Percentiles rank a stretch among this genome's conserved stretches.
Evolutionary conservation across 805 yeast genomes (phyloP).

Genomic region (Suhomyces prunicola): DNA sequence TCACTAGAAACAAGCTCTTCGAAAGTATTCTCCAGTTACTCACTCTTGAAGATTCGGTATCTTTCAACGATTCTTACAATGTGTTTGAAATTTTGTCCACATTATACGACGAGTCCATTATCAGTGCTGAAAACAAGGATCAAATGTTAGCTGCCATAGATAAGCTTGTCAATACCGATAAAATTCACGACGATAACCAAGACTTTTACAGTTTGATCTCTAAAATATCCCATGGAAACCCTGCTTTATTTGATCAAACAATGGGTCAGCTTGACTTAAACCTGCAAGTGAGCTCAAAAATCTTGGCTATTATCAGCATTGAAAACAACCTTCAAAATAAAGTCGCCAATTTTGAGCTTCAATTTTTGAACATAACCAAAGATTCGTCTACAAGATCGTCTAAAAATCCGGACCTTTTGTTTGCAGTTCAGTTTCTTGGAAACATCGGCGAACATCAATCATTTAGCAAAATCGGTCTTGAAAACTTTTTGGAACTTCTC

Average conservation of each 20-base stretch:
- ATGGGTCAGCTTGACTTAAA: conserved; percentile 14
- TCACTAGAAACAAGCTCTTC: background rate
- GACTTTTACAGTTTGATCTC: conserved; percentile 3
- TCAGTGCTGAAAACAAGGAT: background rate
- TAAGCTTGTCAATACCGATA: background rate
- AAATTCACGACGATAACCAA: background rate
- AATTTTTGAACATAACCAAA: conserved; percentile 29
- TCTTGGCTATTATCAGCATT: conserved; percentile 27
- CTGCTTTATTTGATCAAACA: conserved; percentile 6
- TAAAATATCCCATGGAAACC: conserved; percentile 3
- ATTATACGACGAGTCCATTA: background rate
- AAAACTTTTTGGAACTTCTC: conserved; percentile 33
- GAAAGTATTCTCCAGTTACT: background rate
- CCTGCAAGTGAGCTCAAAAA: conserved; percentile 25
- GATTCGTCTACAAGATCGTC: conserved; percentile 27
- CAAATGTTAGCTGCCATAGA: background rate
- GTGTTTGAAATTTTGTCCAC: background rate
- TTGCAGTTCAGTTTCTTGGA: conserved; percentile 47
- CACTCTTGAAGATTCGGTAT: background rate
- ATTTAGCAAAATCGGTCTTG: conserved; percentile 22
- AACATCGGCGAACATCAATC: conserved; percentile 34
- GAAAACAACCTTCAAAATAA: conserved; percentile 17
- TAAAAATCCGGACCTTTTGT: conserved; percentile 17
- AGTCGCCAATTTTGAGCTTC: conserved; percentile 23
- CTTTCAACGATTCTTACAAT: background rate